Evolutionary conservation across 306 rosid species (phyloP).

Genomic region (Alnus glutinosa): DNA sequence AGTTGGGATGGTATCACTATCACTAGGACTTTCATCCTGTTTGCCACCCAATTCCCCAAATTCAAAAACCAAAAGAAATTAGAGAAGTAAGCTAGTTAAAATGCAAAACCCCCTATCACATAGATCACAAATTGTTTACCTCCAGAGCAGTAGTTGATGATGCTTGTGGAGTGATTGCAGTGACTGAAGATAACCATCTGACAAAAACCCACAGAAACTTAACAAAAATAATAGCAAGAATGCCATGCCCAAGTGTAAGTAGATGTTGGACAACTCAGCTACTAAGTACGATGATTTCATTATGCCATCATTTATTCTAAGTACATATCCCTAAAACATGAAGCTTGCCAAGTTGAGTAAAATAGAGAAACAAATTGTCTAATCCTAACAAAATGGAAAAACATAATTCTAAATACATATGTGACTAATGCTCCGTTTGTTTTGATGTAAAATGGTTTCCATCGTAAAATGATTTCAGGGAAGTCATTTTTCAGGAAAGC

Average conservation of each 20-base stretch:
- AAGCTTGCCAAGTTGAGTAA: neutral
- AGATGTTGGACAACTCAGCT: neutral
- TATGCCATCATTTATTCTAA: neutral
- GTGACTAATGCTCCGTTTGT: no score
- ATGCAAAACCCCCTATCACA: constrained; percentile 25
- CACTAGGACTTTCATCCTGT: constrained; percentile 59
- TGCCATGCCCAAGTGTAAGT: neutral
- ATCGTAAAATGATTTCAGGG: no score
- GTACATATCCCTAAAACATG: neutral
- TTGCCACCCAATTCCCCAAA: constrained; percentile 33
- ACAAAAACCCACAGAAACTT: constrained; percentile 36
- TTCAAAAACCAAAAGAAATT: constrained; percentile 24
- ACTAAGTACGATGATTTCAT: neutral
- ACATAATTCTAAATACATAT: neutral
- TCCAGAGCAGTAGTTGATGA: constrained; percentile 65
- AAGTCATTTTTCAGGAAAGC: no score
- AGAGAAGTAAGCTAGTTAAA: constrained; percentile 17
- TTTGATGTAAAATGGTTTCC: no score
- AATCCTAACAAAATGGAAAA: no score
- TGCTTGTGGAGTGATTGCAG: constrained; percentile 55
- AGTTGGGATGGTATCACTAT: constrained; percentile 59
- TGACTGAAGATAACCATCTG: constrained; percentile 60
- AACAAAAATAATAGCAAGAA: constrained; percentile 31
- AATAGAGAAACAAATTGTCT: neutral
- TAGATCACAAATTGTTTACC: constrained; percentile 44